Evolutionary conservation across 1,284 basidiomycete species (phyloP), one percentile per base, ranked within the genome.

Genomic region (Microbotryum lychnidis-dioicae): DNA sequence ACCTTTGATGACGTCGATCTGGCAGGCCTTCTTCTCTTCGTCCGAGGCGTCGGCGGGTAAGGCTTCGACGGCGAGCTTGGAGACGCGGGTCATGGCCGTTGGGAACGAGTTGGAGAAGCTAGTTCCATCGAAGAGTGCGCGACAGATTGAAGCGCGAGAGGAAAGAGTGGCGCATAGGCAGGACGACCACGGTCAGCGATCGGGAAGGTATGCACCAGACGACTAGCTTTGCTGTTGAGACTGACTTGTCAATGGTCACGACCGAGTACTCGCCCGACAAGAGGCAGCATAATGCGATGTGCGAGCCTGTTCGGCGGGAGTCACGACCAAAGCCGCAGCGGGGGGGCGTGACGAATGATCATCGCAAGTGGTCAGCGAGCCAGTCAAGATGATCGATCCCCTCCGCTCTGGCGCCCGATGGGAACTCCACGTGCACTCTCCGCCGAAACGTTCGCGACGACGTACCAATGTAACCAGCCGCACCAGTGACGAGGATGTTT

Each of bases 1-100:
- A 67, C 82, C 85, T 18, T 77, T 75, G 75, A 85, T 76, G n/a
- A 80, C 75, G 65, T 90, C 87, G 66, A 92, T 83, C 71, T 83
- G 80, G 12, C 84, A 65, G 21, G 68, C 71, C 46, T 64, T 56
- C 65, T 71, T 72, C 45, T 73, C 71, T 42, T 69, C 67, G 54
- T 76, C 75, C 14, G 73, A 71, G 16, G 77, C 76, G 58, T 67
- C 70, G 14, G 69, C 61, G 59, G 74, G 73, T 29, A 78, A 73
- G 61, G 72, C 75, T n/a, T 73, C 70, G 58, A 72, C 69, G 27
- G 76, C 77, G 59, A 78, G 73, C 63, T 74, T 63, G 60, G 76
- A 73, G 50, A 78, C 73, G 62, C 77, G 75, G 61, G 73, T 71
- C 49, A 77, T 69, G 12, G 77, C 74, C 6, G 73, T 71, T 49